Conservation (phyloP, 2,329 filamentous ascomycete genomes). For the Aspergillus hortae region DNA sequence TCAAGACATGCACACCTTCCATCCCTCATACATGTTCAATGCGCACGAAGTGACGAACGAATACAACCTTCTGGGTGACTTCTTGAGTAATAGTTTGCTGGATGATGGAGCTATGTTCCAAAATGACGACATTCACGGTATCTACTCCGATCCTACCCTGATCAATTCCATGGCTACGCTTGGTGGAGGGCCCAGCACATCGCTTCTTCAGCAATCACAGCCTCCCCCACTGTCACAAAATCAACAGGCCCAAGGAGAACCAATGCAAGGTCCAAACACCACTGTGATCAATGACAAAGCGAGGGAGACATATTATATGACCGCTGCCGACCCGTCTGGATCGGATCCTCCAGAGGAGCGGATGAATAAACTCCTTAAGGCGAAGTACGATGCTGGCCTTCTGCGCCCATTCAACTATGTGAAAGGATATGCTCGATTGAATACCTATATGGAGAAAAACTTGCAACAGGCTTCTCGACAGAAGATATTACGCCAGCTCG, state of each 20-base stretch:
- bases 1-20: conserved; percentile 90
- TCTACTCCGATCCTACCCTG: conserved; percentile 58
- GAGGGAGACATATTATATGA: conserved; percentile 87
- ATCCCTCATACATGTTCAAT: conserved; percentile 92
- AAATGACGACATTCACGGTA: conserved; percentile 60
- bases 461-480: conserved; percentile 78
- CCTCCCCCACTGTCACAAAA: conserved; percentile 28
- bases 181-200: conserved; percentile 24
- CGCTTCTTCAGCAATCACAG: conserved; percentile 35
- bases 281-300: conserved; percentile 64
- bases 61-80: conserved; percentile 95
- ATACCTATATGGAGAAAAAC: conserved; percentile 87
- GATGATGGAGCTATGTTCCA: conserved; percentile 74
- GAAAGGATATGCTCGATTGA: conserved; percentile 86
- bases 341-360: conserved; percentile 84
- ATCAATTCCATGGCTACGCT: conserved; percentile 42
- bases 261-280: conserved; percentile 58
- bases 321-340: conserved; percentile 89
- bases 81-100: conserved; percentile 84
- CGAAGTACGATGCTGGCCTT: conserved; percentile 93
- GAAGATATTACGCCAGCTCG: conserved; percentile 86
- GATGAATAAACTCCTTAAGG: conserved; percentile 89
- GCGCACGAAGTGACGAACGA: conserved; percentile 93
- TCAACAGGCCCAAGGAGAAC: conserved; percentile 41
- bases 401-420: conserved; percentile 98